These are phyloP conservation scores for Agapanthus africanus DNA, from an alignment of 106 monocot species.

Conservation along the genomic window DNA sequence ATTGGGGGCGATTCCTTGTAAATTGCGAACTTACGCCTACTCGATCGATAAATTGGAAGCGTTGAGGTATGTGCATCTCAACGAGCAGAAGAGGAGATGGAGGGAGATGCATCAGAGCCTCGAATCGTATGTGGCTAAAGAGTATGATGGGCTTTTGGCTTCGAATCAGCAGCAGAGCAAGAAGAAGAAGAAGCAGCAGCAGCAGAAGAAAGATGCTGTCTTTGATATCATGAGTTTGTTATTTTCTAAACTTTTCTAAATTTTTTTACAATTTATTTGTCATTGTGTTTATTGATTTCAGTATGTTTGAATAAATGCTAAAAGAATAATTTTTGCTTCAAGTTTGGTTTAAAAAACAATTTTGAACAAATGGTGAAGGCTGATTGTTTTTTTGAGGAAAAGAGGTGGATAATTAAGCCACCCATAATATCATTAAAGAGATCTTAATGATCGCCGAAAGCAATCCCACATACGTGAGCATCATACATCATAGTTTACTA, in stretches of 20 bases:
- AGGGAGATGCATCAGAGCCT: not conserved
- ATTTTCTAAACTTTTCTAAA: not conserved
- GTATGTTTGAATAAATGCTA: not conserved
- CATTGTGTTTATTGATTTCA: not conserved
- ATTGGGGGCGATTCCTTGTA: too few species aligned
- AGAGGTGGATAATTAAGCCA: too few species aligned
- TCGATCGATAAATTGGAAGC: constrained; percentile 1
- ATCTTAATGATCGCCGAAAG: too few species aligned
- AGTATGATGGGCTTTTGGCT: constrained; percentile 7
- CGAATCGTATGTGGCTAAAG: not conserved
- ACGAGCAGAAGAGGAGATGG: not conserved
- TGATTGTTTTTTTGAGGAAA: too few species aligned
- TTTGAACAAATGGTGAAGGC: too few species aligned
- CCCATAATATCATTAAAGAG: too few species aligned
- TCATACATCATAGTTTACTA: too few species aligned
- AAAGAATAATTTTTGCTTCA: not conserved
- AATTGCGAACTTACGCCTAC: too few species aligned
- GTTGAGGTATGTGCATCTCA: not conserved
- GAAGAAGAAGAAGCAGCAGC: not conserved
- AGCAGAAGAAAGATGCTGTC: not conserved
- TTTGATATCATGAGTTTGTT: not conserved
- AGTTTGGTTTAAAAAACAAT: too few species aligned
- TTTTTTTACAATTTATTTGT: too few species aligned
- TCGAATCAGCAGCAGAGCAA: not conserved
- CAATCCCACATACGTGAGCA: too few species aligned